Evolutionary conservation across 1,284 basidiomycete genomes (phyloP), one percentile per base, ranked within the genome.

Genomic region (Takashimella tepidaria): DNA sequence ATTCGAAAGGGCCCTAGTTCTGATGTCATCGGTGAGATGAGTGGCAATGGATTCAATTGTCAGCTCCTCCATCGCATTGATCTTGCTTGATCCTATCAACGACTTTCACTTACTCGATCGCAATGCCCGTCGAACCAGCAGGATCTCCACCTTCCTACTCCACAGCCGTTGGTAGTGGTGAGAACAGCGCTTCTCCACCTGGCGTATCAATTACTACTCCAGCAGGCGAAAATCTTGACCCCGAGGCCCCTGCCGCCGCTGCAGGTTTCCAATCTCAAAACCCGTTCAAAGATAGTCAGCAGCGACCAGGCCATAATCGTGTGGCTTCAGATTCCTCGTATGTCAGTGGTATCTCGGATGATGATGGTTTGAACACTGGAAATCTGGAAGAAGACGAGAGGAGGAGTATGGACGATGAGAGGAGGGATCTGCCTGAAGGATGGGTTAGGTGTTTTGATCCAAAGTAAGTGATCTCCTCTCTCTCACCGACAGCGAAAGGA

Each of bases 371-470:
- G 23, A 47, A 4, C 60, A 57, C 44, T 27, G 55, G 21, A 44
- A 37, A 37, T 8, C 31, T 60, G 43, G 57, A 55, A 27, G 55
- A 63, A 16, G 66, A 66, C 10, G 62, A 45, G 12, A 51, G 55
- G 45, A 51, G 54, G 40, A 65, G 61, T 42, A 64, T 73, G 61
- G 69, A 68, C 50, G 70, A 73, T 54, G 72, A 71, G 53, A 41
- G 51, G 43, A 55, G 72, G 31, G 69, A 71, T 51, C 52, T 73
- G 53, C 72, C 72, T 4, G 56, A 64, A 31, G 72, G 72, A 13
- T 73, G 70, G 70, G 64, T 69, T 6, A 64, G 70, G 50, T 71
- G 69, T 57, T 73, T 67, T 43, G 72, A 73, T 57, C 62, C 64
- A 5, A 64, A 67, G 63, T 68, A 50, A 59, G 65, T 63, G n/a